Conservation (phyloP, 495 filamentous ascomycete species). For the Penicillium chermesinum region DNA sequence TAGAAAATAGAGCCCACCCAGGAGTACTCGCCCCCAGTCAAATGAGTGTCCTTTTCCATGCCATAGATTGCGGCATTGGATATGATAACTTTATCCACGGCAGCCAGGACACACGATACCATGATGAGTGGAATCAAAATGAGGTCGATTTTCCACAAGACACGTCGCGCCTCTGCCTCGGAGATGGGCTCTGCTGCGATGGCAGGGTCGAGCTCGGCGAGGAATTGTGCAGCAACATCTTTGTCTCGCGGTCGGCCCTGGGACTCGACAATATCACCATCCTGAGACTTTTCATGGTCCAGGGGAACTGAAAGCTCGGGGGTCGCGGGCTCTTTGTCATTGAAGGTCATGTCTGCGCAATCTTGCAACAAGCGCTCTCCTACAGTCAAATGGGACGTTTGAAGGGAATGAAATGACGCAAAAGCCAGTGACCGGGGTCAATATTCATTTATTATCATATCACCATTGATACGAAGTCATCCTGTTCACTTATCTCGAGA, state of each 20-base stretch:
- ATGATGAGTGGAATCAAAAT: constrained; percentile 31
- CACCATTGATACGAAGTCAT: not conserved
- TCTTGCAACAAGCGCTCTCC: not conserved
- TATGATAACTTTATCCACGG: constrained; percentile 33
- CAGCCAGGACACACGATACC: constrained; percentile 24
- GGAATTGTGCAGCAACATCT: constrained; percentile 21
- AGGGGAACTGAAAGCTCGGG: not conserved
- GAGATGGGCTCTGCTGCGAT: constrained; percentile 14
- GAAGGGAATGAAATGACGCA: no score
- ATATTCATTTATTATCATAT: no score
- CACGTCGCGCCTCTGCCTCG: constrained; percentile 14
- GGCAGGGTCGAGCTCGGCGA: constrained; percentile 5
- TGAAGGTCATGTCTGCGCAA: not conserved
- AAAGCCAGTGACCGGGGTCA: no score
- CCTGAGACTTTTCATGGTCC: constrained; percentile 4
- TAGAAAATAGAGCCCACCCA: constrained; percentile 47
- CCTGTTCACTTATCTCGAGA: not conserved
- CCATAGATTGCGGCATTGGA: constrained; percentile 44
- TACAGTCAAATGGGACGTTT: not conserved
- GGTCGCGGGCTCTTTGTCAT: not conserved
- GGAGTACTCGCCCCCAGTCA: constrained; percentile 43
- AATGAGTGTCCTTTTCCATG: constrained; percentile 30
- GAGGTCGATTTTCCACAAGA: constrained; percentile 32
- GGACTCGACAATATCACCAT: constrained; percentile 8
- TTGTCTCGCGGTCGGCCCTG: not conserved